Evolutionary conservation across 2,329 filamentous ascomycete genomes (phyloP).

Genomic region (Periconia sp.): DNA sequence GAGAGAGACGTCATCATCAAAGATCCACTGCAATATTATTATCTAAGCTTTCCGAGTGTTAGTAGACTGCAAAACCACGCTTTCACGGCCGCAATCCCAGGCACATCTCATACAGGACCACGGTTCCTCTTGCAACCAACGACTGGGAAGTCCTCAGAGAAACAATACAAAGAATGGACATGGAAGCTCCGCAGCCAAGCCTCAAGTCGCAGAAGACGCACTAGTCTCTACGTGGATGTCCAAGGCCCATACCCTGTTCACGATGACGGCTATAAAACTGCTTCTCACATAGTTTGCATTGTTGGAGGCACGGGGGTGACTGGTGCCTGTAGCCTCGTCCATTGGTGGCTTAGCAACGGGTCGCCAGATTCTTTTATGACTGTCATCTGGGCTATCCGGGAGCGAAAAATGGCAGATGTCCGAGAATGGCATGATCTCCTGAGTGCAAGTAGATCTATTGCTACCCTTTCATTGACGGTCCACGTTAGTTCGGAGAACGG

Average conservation of each 20-base stretch:
- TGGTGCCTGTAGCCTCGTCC: neutral
- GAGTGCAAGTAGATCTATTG: neutral
- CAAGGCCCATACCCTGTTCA: neutral
- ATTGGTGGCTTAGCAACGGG: neutral
- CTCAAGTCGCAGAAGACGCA: neutral
- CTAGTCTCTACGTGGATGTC: neutral
- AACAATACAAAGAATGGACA: neutral
- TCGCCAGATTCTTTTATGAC: neutral
- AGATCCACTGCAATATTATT: neutral
- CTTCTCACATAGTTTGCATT: neutral
- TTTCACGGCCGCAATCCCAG: neutral
- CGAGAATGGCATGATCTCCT: neutral
- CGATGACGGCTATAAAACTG: neutral
- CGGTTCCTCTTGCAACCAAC: neutral
- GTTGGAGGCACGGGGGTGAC: neutral
- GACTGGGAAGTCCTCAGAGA: neutral
- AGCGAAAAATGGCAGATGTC: neutral
- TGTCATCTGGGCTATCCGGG: neutral
- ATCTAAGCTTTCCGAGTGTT: neutral
- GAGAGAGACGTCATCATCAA: neutral
- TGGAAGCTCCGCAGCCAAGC: neutral
- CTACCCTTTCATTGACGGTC: neutral
- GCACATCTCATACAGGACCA: neutral
- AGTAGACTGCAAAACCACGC: neutral
- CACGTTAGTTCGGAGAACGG: neutral